Evolutionary conservation across 768 basidiomycete genomes (phyloP).

Genomic region (Lactarius vividus): DNA sequence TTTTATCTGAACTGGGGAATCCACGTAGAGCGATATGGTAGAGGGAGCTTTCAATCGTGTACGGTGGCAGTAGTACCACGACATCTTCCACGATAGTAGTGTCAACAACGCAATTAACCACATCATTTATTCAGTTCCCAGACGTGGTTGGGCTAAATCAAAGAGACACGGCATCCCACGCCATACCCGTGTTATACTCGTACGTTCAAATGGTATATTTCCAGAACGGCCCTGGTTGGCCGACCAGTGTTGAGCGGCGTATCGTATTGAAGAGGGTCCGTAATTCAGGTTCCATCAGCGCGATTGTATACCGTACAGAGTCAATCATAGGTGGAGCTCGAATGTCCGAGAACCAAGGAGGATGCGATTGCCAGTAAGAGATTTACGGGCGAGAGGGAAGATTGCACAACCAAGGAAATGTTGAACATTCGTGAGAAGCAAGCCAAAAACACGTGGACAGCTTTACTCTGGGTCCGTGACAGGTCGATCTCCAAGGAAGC

Average conservation of each 20-base stretch:
- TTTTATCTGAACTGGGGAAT: background rate
- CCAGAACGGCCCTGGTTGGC: background rate
- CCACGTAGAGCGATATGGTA: background rate
- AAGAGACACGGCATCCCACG: background rate
- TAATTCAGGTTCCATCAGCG: background rate
- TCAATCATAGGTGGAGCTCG: background rate
- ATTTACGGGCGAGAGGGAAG: background rate
- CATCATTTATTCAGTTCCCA: background rate
- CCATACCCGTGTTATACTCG: background rate
- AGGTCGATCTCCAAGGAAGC: background rate
- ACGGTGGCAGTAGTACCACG: background rate
- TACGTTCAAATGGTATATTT: background rate
- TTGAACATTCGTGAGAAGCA: background rate
- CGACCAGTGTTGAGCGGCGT: background rate
- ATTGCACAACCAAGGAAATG: background rate
- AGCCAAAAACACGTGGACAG: background rate
- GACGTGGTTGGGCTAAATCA: background rate
- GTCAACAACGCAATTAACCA: background rate
- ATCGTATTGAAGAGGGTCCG: background rate
- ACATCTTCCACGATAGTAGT: background rate
- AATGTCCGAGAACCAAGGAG: background rate
- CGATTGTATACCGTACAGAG: background rate
- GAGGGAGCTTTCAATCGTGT: background rate
- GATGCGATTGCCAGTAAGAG: background rate
- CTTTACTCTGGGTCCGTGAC: background rate